Base-by-base conservation (phyloP, 2,329 filamentous ascomycete genomes). In the Colletotrichum sansevieriae region DNA sequence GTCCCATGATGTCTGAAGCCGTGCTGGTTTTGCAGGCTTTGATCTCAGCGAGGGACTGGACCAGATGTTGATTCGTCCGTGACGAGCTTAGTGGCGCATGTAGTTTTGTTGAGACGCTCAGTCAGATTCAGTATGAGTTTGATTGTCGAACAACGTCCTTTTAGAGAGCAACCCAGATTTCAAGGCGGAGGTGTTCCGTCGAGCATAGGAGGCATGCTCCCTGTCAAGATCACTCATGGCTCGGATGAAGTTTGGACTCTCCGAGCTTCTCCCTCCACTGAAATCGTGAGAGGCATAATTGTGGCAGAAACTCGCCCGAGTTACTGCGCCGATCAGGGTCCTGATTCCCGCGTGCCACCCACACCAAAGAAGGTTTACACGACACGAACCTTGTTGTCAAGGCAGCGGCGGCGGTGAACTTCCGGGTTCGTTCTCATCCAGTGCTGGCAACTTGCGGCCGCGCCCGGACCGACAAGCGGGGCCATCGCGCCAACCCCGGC, bases 191-290 rank as follows among this genome's bases (percentile, higher is more conserved):
- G 10, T 10, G 25, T 52, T 51, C 44, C 59, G 52, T 56, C 35
- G 12, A 35, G 9, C 43, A 11, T 12, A 33, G 56, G 13, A 29
- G 25, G 25, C 18, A 44, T 29, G 18, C 13, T n/a, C 52, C 60
- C 46, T 68, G 60, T 29, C 29, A 25, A 10, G 25, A 22, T 9
- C 43, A 39, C 12, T 10, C 29, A 46, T 43, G 55, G 61, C 65
- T 65, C 65, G 47, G 65, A 65, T 47, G 65, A 68, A 65, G 61
- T 68, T 65, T 60, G 65, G 41, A 60, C 65, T 65, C 39, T 60
- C 35, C 5, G 9, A 39, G 18, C 33, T 11, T 39, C 47, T 39
- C 18, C 20, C 29, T 37, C 54, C 33, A 60, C 62, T 43, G 25
- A 68, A 54, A 11, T 29, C 12, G 25, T 8, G 43, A 39, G 57